phyloP scores from a whole-genome alignment of 192 early-diverging fungal species.

The Phlyctochytrium planicorne region DNA sequence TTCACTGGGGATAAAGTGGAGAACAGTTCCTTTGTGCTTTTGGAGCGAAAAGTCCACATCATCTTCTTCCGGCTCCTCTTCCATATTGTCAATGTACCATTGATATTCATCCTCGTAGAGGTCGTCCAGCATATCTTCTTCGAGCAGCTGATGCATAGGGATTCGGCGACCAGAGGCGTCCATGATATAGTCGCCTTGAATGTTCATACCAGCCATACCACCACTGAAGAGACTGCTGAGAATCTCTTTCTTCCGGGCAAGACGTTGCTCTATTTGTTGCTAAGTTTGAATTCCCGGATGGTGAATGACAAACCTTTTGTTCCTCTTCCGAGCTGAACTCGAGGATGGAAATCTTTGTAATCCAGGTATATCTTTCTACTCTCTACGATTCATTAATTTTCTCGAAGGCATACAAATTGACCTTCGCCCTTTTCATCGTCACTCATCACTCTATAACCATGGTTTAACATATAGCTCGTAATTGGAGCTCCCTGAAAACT shows the following conservation, averaged over 20 bases:
- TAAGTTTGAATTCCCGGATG: background rate
- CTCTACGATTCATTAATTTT: slow-evolving; percentile 19
- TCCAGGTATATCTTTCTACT: slow-evolving; percentile 21
- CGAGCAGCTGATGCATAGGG: background rate
- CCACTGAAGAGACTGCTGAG: background rate
- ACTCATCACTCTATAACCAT: slow-evolving; percentile 25
- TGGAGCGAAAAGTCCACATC: background rate
- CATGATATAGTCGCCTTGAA: background rate
- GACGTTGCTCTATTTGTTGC: background rate
- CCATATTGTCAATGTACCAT: slow-evolving; percentile 8
- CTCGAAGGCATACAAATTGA: background rate
- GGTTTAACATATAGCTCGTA: slow-evolving; percentile 31
- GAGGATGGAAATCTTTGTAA: slow-evolving; percentile 15
- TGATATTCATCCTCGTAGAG: slow-evolving; percentile 1
- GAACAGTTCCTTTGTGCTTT: slow-evolving; percentile 35
- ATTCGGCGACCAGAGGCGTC: background rate
- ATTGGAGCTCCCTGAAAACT: slow-evolving; percentile 37
- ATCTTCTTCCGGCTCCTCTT: slow-evolving; percentile 17
- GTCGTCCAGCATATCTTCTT: background rate
- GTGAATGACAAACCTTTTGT: background rate
- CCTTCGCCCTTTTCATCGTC: slow-evolving; percentile 20
- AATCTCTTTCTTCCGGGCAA: background rate
- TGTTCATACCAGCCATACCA: background rate
- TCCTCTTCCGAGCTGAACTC: background rate
- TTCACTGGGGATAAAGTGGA: slow-evolving; percentile 58